Conservation (phyloP, 768 basidiomycete species). For the Leucosporidium scottii region DNA sequence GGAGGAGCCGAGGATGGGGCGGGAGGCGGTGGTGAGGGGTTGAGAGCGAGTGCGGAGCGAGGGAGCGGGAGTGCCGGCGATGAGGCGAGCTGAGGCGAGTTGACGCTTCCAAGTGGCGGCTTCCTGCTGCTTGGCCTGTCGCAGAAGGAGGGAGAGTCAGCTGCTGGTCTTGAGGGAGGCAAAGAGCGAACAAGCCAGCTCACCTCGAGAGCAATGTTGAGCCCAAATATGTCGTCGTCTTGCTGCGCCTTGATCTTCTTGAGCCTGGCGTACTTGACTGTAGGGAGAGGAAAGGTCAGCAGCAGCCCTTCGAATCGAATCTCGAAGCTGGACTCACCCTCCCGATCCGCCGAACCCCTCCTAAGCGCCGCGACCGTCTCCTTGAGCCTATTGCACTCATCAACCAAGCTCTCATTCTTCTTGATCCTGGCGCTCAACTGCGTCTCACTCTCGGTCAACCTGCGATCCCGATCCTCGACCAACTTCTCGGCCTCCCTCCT, state of each 20-base stretch:
- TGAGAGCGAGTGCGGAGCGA: background rate
- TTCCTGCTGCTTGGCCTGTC: constrained; percentile 36
- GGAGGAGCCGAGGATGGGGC: too few species aligned
- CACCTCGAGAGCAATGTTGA: constrained; percentile 38
- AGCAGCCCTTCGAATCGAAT: background rate
- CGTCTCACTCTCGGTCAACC: constrained; percentile 19
- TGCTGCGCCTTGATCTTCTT: constrained; percentile 35
- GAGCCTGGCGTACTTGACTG: constrained; percentile 34
- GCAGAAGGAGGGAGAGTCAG: background rate
- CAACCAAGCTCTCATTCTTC: constrained; percentile 3
- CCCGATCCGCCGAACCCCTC: constrained; percentile 36
- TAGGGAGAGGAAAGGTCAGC: background rate
- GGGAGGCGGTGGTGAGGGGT: constrained; percentile 2
- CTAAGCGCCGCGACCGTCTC: constrained; percentile 30
- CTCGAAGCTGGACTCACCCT: constrained; percentile 22
- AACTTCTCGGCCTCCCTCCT: constrained; percentile 3
- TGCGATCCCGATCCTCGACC: constrained; percentile 24
- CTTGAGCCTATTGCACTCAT: constrained; percentile 16
- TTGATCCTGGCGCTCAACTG: background rate
- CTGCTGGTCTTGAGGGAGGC: background rate
- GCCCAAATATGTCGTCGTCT: constrained; percentile 35
- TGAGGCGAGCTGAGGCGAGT: background rate
- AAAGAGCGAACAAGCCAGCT: background rate
- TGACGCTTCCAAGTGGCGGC: constrained; percentile 28
- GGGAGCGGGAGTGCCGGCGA: background rate